Conservation (phyloP, 257 asterid genomes). For the Solanum paucissectum region DNA sequence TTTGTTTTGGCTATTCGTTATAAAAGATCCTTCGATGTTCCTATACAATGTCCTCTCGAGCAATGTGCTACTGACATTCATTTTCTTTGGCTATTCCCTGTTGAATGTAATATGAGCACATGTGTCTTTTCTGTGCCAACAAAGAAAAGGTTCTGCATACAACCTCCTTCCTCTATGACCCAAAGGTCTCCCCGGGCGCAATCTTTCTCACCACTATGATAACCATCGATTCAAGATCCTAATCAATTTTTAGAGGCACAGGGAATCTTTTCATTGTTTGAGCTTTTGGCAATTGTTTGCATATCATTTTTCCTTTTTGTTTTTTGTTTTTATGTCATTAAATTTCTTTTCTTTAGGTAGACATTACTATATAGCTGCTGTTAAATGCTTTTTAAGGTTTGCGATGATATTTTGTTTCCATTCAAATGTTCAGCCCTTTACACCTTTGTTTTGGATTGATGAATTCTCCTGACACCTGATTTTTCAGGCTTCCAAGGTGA, state of each 20-base stretch:
- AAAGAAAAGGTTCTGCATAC: neutral
- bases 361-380: neutral
- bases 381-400: neutral
- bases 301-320: neutral
- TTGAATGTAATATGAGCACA: neutral
- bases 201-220: neutral
- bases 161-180: neutral
- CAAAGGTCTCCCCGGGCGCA: neutral
- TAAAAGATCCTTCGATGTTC: neutral
- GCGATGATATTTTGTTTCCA: neutral
- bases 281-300: neutral
- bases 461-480: neutral
- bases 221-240: neutral
- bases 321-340: neutral
- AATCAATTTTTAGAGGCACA: neutral
- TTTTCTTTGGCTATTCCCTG: neutral
- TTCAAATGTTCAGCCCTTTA: neutral
- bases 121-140: neutral
- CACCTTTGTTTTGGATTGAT: conserved; percentile 12
- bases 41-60: neutral
- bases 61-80: neutral
- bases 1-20: neutral
- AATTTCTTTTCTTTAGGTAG: neutral
- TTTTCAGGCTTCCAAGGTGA: conserved; percentile 22
- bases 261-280: neutral